Evolutionary conservation across 2,329 filamentous ascomycete species (phyloP).

Genomic region (Hymenoscyphus occultus): DNA sequence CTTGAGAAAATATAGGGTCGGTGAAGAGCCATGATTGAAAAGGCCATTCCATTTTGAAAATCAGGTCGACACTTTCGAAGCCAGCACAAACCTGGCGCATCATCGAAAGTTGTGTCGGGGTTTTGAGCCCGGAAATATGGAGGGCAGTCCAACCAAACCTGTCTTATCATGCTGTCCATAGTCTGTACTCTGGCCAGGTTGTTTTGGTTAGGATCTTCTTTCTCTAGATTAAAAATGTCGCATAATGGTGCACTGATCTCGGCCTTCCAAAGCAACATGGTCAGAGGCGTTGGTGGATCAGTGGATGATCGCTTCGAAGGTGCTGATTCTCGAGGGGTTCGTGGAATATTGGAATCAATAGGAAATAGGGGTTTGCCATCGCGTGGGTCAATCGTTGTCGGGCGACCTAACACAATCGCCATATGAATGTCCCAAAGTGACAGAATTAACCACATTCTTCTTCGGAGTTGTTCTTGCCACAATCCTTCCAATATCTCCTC

Average conservation of each 20-base stretch:
- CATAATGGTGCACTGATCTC: slow-evolving; percentile 48
- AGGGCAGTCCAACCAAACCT: slow-evolving; percentile 49
- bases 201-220: slow-evolving; percentile 52
- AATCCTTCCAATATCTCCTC: slow-evolving; percentile 53
- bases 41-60: slow-evolving; percentile 47
- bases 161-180: slow-evolving; percentile 50
- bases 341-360: slow-evolving; percentile 51
- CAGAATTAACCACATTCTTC: slow-evolving; percentile 55
- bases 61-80: slow-evolving; percentile 47
- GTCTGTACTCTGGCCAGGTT: slow-evolving; percentile 53
- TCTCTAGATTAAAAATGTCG: slow-evolving; percentile 51
- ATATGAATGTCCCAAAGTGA: slow-evolving; percentile 42
- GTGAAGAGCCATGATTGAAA: slow-evolving; percentile 58
- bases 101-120: slow-evolving; percentile 56
- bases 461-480: slow-evolving; percentile 55
- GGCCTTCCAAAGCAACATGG: slow-evolving; percentile 50
- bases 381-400: slow-evolving; percentile 50
- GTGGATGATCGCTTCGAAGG: slow-evolving; percentile 43
- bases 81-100: slow-evolving; percentile 52
- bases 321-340: slow-evolving; percentile 46
- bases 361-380: slow-evolving; percentile 48
- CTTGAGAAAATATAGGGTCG: slow-evolving; percentile 61
- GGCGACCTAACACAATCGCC: slow-evolving; percentile 37
- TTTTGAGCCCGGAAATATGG: slow-evolving; percentile 52
- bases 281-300: slow-evolving; percentile 57